Conservation (phyloP, 768 basidiomycete species). For the Collybia sordida region DNA sequence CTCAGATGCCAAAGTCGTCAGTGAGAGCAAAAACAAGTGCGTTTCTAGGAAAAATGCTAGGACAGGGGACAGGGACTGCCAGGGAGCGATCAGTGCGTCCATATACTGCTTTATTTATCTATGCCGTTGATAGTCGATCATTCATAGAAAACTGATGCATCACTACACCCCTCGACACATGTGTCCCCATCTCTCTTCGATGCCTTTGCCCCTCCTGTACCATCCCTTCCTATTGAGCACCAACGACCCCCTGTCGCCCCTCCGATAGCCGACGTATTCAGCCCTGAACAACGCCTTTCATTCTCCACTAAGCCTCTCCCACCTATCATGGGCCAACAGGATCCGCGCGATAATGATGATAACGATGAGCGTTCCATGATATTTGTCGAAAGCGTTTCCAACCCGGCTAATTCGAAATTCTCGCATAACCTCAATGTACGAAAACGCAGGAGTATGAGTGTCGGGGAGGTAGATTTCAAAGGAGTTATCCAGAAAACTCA, state of each 20-base stretch:
- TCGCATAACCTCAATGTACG: conserved; percentile 23
- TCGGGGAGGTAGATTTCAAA: conserved; percentile 62
- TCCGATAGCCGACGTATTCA: conserved; percentile 54
- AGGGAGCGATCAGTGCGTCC: conserved; percentile 67
- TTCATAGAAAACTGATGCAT: conserved; percentile 55
- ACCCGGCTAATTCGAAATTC: conserved; percentile 27
- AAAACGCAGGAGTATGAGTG: conserved; percentile 74
- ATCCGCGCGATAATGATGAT: conserved; percentile 37
- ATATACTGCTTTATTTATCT: conserved; percentile 11
- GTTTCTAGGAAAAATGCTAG: conserved; percentile 78
- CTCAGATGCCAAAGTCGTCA: conserved; percentile 54
- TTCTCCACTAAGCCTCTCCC: conserved; percentile 65
- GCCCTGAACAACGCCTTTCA: conserved; percentile 25
- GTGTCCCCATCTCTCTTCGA: conserved; percentile 41
- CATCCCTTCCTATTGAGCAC: conserved; percentile 48
- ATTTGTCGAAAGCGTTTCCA: conserved; percentile 47
- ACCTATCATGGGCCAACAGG: conserved; percentile 42
- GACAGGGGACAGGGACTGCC: conserved; percentile 47
- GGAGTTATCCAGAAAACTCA: conserved; percentile 37
- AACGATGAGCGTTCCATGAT: conserved; percentile 58
- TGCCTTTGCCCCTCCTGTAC: conserved; percentile 50
- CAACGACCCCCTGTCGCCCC: conserved; percentile 36
- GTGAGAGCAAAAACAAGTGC: conserved; percentile 80
- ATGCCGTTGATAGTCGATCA: conserved; percentile 14
- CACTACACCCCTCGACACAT: conserved; percentile 29